Evolutionary conservation across 163 green algal genomes (phyloP), one percentile per base, ranked within the genome.

Genomic region (Trebouxia gelatinosa): DNA sequence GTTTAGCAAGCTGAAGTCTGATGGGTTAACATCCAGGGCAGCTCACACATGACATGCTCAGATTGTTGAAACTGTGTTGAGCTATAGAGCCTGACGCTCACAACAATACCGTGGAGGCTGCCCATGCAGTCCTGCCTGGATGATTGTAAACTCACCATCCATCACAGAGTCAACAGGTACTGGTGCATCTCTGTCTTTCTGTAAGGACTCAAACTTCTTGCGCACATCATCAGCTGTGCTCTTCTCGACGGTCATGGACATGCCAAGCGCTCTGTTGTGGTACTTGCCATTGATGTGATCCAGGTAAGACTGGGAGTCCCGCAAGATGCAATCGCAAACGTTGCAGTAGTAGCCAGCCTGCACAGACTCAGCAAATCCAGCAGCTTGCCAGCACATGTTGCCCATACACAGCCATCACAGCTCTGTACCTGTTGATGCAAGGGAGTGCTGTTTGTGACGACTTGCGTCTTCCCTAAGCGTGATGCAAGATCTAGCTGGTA

Each of bases 331-430:
- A 70, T 99, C 93, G 85, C 96, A 99, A 40, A 99, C 94, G 48
- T 87, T 92, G 89, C 96, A 99, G 84, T 96, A 98, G 86, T 97
- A 99, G 31, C 96, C 96, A 13, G 90, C 94, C 85, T 98, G 89
- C 62, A 85, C 9, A 5, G 70, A n/a, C n/a, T n/a, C n/a, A n/a
- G n/a, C n/a, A n/a, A n/a, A n/a, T n/a, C n/a, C n/a, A n/a, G n/a
- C n/a, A n/a, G n/a, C n/a, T n/a, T n/a, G n/a, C n/a, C n/a, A n/a
- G n/a, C n/a, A n/a, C n/a, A n/a, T n/a, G n/a, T n/a, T n/a, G n/a
- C n/a, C n/a, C n/a, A n/a, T n/a, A n/a, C n/a, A n/a, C n/a, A n/a
- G n/a, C n/a, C n/a, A n/a, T n/a, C n/a, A n/a, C n/a, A n/a, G n/a
- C n/a, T n/a, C n/a, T n/a, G 5, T 6, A 85, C 77, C 81, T 87